These are phyloP conservation scores for Trichothecium sympodiale DNA, from an alignment of 2,329 filamentous ascomycete genomes.

Conservation along the genomic window DNA sequence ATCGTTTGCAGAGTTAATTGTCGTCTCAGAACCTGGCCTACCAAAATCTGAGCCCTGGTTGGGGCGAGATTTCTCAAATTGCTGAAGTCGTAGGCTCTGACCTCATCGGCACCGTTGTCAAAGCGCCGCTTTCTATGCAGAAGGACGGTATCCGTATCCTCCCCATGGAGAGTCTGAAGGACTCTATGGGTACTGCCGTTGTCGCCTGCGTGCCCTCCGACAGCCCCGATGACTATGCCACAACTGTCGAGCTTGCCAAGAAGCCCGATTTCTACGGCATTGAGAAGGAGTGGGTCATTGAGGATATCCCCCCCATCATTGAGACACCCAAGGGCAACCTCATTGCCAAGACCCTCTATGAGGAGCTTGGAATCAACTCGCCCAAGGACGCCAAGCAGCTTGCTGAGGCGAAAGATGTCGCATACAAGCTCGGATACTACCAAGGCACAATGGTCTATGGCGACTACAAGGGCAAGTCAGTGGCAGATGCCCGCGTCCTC, in stretches of 20 bases:
- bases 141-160: slow-evolving; percentile 75
- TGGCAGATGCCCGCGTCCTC: slow-evolving; percentile 78
- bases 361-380: slow-evolving; percentile 91
- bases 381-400: slow-evolving; percentile 87
- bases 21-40: slow-evolving; percentile 70
- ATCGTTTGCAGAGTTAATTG: not conserved
- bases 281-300: slow-evolving; percentile 89
- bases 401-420: slow-evolving; percentile 86
- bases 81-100: slow-evolving; percentile 67
- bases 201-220: slow-evolving; percentile 94
- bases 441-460: slow-evolving; percentile 83
- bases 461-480: slow-evolving; percentile 77
- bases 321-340: slow-evolving; percentile 84
- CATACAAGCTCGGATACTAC: slow-evolving; percentile 97
- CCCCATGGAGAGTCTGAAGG: slow-evolving; percentile 89
- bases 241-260: slow-evolving; percentile 76
- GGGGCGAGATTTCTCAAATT: slow-evolving; percentile 64
- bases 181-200: slow-evolving; percentile 91
- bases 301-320: slow-evolving; percentile 83
- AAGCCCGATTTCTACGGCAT: slow-evolving; percentile 96
- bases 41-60: slow-evolving; percentile 73
- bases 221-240: slow-evolving; percentile 87
- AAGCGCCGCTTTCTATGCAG: slow-evolving; percentile 82
- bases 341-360: slow-evolving; percentile 71
- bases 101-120: slow-evolving; percentile 76